phyloP scores from a whole-genome alignment of 1,284 basidiomycete species.

The Irpex sp. region DNA sequence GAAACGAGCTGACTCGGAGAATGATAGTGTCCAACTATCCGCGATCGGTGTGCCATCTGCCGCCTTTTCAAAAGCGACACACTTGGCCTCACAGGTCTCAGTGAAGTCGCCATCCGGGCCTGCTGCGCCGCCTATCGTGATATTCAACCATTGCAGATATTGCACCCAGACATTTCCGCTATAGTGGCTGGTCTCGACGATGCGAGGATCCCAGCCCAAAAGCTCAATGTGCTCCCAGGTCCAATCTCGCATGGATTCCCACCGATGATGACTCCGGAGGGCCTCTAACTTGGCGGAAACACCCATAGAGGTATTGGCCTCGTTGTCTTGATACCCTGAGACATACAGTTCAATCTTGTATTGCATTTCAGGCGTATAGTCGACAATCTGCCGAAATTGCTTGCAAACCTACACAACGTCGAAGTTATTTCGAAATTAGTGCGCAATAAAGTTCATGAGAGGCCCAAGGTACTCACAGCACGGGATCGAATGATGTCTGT shows the following conservation, averaged over 20 bases:
- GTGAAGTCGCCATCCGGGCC: too few relatives aligned
- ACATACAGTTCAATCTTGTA: background rate
- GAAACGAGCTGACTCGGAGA: background rate
- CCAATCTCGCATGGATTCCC: background rate
- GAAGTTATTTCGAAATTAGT: too few relatives aligned
- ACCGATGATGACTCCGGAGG: background rate
- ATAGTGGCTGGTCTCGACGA: too few relatives aligned
- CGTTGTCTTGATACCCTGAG: background rate
- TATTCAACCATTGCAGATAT: too few relatives aligned
- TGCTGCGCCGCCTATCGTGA: too few relatives aligned
- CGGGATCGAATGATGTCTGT: background rate
- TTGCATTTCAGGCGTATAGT: background rate
- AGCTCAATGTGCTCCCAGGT: background rate
- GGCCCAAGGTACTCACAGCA: background rate
- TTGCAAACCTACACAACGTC: background rate
- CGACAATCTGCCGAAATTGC: background rate
- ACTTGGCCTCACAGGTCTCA: background rate
- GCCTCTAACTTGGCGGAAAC: background rate
- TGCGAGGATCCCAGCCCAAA: background rate
- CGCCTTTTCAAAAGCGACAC: background rate
- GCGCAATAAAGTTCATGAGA: background rate
- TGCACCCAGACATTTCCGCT: too few relatives aligned
- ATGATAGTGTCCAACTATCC: background rate
- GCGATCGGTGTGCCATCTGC: background rate
- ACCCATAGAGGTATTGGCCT: background rate